Evolutionary conservation across 768 basidiomycete genomes (phyloP), one percentile per base, ranked within the genome.

Genomic region (Inosperma sp.): DNA sequence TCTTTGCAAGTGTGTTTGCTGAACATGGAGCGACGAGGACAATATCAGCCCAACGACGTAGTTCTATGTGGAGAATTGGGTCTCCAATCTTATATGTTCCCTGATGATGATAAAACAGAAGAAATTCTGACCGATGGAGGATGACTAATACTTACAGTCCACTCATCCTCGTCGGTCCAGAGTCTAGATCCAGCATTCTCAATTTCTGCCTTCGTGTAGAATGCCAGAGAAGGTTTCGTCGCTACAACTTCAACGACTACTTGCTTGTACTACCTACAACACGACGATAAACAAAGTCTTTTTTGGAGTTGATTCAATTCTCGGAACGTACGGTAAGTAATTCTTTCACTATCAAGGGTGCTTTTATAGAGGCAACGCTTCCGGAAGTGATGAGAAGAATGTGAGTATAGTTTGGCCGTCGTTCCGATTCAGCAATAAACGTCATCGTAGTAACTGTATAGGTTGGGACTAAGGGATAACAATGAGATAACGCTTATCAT

Each of bases 1-100:
- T 86, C 69, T 98, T 98, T 7, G 93, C 82, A 16, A 99, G 79
- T 1, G 93, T 94, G 66, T 96, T 97, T n/a, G 95, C 94, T 1
- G 92, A 93, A 62, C 93, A 97, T 0, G 96, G 96, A 0, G 92
- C 92, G 42, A 99, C 79, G 41, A 99, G 83, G 44, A 98, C 93
- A 44, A 97, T 70, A 62, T 99, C 93, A 37, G 95, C 93, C 96
- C 96, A 98, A 49, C 84, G 73, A 27, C 93, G 71, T 2, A 96
- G 82, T 69, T 99, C 93, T 50, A 98, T 98, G 67, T 99, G 96
- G 22, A 97, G 76, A 49, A 98, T 95, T 0, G 93, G 92, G 59
- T 97, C 88, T 1, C 93, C 89, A 40, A 94, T 80, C 53, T 78
- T 79, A 62, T 81, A 89, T 59, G 76, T 78, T 19, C 72, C 77